Evolutionary conservation across 352 stramenopile species (phyloP).

Genomic region (Phytophthora aleatoria): DNA sequence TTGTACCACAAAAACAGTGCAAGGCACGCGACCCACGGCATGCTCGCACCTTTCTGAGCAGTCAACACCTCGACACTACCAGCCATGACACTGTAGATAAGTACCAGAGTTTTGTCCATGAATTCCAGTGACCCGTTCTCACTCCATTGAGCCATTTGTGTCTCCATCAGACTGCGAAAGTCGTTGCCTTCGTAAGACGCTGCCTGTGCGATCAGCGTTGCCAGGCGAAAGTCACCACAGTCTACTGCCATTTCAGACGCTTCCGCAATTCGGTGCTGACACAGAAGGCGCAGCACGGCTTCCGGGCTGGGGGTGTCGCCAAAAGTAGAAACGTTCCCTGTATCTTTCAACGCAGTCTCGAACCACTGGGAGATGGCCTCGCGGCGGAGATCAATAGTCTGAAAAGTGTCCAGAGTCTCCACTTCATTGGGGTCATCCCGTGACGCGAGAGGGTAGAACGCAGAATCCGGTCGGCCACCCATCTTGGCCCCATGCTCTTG

Average conservation of each 20-base stretch:
- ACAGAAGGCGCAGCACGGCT: constrained; percentile 48
- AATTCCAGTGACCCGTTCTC: constrained; percentile 52
- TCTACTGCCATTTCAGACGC: constrained; percentile 65
- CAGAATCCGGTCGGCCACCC: constrained; percentile 25
- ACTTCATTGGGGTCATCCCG: constrained; percentile 65
- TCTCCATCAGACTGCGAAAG: constrained; percentile 54
- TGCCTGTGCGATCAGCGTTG: constrained; percentile 69
- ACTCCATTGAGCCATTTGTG: constrained; percentile 65
- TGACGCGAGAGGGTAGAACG: constrained; percentile 52
- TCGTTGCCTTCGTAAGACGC: constrained; percentile 55
- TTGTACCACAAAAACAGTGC: constrained; percentile 80
- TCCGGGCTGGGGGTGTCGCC: constrained; percentile 29
- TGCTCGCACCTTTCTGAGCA: constrained; percentile 43
- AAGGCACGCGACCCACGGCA: constrained; percentile 66
- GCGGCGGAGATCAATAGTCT: constrained; percentile 69
- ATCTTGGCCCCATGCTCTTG: constrained; percentile 63
- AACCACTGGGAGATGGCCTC: constrained; percentile 83
- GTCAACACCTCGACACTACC: constrained; percentile 66
- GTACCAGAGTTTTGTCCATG: constrained; percentile 62
- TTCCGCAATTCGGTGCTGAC: constrained; percentile 62
- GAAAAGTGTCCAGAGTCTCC: constrained; percentile 70
- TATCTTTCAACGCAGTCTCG: constrained; percentile 48
- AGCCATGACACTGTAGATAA: constrained; percentile 71
- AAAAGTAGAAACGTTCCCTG: constrained; percentile 8
- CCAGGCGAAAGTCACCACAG: constrained; percentile 63